Evolutionary conservation across 805 yeast species (phyloP).

Genomic region (Lachancea meyersii): DNA sequence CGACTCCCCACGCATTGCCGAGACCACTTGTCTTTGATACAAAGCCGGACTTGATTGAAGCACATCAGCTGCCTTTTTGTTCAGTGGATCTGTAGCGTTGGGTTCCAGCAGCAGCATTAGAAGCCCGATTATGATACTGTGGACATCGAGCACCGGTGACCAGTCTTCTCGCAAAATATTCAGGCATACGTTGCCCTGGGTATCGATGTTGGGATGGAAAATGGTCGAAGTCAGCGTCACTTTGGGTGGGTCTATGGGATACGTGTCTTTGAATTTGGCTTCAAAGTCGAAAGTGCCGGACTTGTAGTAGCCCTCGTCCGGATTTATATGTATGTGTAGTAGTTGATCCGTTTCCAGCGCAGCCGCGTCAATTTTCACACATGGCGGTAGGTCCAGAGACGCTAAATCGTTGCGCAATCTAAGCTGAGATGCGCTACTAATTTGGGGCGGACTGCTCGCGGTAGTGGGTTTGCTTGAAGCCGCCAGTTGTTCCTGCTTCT

Average conservation of each 20-base stretch:
- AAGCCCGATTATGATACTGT: conserved; percentile 76
- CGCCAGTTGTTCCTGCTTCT: conserved; percentile 5
- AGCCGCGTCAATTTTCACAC: conserved; percentile 11
- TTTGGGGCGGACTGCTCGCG: background rate
- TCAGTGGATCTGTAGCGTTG: conserved; percentile 85
- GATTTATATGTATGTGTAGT: conserved; percentile 18
- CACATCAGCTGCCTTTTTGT: conserved; percentile 77
- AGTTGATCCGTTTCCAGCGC: conserved; percentile 11
- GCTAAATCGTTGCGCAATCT: conserved; percentile 26
- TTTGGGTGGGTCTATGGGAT: conserved; percentile 91
- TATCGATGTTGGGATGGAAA: conserved; percentile 91
- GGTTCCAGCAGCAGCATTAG: conserved; percentile 85
- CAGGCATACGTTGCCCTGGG: conserved; percentile 84
- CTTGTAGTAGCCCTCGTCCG: conserved; percentile 29
- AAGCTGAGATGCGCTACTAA: conserved; percentile 15
- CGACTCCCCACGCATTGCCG: conserved; percentile 67
- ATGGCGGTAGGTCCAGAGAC: conserved; percentile 23
- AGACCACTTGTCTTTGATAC: conserved; percentile 52
- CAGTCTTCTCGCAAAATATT: conserved; percentile 92
- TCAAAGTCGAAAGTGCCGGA: conserved; percentile 45
- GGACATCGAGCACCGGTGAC: conserved; percentile 86
- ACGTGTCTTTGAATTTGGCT: conserved; percentile 60
- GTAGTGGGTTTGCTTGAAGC: background rate
- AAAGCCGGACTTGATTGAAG: conserved; percentile 39
- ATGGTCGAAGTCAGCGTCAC: conserved; percentile 65